Percentiles rank a stretch among this genome's conserved stretches.
Evolutionary conservation across 352 stramenopile species (phyloP).

Genomic region (Globisporangium heterothallicum): DNA sequence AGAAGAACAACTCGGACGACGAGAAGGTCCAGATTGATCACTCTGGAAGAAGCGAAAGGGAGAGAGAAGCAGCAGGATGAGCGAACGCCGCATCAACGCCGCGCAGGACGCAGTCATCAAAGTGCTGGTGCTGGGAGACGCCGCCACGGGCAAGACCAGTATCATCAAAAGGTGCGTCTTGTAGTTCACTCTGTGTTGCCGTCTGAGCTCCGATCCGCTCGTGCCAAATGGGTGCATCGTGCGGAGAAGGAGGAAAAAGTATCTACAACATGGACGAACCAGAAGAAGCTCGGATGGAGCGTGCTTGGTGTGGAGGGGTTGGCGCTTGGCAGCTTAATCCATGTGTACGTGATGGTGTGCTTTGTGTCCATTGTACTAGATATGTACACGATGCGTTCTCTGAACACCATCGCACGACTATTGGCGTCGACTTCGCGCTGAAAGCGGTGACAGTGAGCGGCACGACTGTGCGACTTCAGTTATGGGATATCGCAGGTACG

Average conservation of each 20-base stretch:
- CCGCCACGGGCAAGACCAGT: conserved; percentile 89
- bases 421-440: conserved; percentile 91
- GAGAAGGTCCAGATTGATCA: too few relatives aligned
- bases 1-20: conserved; percentile 1
- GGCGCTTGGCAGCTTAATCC: neutral
- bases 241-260: conserved; percentile 1
- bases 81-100: conserved; percentile 60
- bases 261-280: neutral
- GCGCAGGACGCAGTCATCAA: conserved; percentile 90
- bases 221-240: neutral
- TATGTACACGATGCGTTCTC: conserved; percentile 90
- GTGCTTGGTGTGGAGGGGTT: neutral
- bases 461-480: conserved; percentile 87
- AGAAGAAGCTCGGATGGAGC: neutral
- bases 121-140: conserved; percentile 87
- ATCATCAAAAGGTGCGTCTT: conserved; percentile 87
- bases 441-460: conserved; percentile 85
- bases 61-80: conserved; percentile 31
- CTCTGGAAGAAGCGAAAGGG: too few relatives aligned
- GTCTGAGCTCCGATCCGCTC: neutral
- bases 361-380: conserved; percentile 18
- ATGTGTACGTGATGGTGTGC: neutral
- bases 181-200: neutral
- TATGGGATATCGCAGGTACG: conserved; percentile 90
- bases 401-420: conserved; percentile 90